These are phyloP conservation scores for Plectosphaerella sp. DNA, from an alignment of 2,329 filamentous ascomycete species.

Conservation along the genomic window DNA sequence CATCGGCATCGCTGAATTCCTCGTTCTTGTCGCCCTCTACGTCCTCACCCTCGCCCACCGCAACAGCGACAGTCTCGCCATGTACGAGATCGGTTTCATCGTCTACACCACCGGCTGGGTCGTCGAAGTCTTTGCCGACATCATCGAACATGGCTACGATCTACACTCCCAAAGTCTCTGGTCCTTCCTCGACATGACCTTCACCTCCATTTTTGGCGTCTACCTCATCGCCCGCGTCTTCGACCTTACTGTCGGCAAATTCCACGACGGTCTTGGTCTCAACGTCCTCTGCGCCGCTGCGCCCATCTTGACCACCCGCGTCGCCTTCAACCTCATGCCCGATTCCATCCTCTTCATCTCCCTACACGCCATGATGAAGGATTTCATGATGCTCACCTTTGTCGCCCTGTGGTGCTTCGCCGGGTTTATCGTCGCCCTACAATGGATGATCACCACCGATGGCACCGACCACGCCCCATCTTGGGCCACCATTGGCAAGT, in stretches of 20 bases:
- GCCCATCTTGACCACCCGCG: slow-evolving; percentile 63
- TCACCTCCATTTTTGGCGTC: slow-evolving; percentile 55
- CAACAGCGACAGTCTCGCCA: slow-evolving; percentile 36
- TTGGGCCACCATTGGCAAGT: slow-evolving; percentile 61
- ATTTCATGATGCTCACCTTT: slow-evolving; percentile 63
- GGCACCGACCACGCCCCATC: slow-evolving; percentile 23
- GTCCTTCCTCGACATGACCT: slow-evolving; percentile 71
- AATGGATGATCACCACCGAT: slow-evolving; percentile 48
- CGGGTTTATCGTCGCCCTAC: slow-evolving; percentile 65
- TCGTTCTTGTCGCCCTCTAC: slow-evolving; percentile 59
- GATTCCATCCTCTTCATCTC: slow-evolving; percentile 75
- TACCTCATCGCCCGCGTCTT: slow-evolving; percentile 59
- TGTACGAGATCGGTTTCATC: slow-evolving; percentile 55
- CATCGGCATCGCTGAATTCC: slow-evolving; percentile 62
- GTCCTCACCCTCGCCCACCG: slow-evolving; percentile 59
- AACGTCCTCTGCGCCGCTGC: slow-evolving; percentile 64
- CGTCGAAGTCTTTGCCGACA: slow-evolving; percentile 60
- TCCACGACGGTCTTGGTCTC: slow-evolving; percentile 48
- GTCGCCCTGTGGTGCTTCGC: slow-evolving; percentile 56
- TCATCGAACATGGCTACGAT: slow-evolving; percentile 61
- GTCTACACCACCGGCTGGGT: slow-evolving; percentile 65
- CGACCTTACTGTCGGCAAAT: slow-evolving; percentile 32
- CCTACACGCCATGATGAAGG: slow-evolving; percentile 68
- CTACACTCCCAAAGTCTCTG: slow-evolving; percentile 72
- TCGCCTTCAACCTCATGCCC: slow-evolving; percentile 69